phyloP scores from a whole-genome alignment of 1,284 basidiomycete species.

The Peniophora sp. region DNA sequence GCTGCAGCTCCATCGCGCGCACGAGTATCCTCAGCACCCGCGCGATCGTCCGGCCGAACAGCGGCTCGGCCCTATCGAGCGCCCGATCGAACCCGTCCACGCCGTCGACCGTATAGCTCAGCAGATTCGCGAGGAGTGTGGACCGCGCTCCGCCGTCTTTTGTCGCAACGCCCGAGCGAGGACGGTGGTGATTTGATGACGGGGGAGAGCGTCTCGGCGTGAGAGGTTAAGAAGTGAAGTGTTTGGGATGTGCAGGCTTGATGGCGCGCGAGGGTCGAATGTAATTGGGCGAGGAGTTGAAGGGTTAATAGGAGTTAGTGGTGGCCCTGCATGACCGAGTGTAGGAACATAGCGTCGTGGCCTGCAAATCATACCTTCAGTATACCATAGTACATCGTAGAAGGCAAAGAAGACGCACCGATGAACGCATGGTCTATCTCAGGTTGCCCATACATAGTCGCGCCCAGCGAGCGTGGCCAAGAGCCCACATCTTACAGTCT shows the following conservation, averaged over 20 bases:
- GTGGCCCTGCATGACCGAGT: conserved; percentile 81
- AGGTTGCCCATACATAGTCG: conserved; percentile 76
- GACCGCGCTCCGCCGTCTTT: no score
- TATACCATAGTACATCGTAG: conserved; percentile 1
- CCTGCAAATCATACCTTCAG: conserved; percentile 41
- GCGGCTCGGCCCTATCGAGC: conserved; percentile 58
- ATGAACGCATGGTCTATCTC: conserved; percentile 78
- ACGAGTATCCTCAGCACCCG: conserved; percentile 80
- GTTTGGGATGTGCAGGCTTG: conserved; percentile 56
- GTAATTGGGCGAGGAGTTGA: conserved; percentile 67
- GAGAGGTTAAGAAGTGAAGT: conserved; percentile 68
- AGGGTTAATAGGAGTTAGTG: conserved; percentile 81
- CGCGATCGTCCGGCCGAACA: conserved; percentile 69
- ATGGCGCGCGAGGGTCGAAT: conserved; percentile 63
- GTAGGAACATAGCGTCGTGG: conserved; percentile 80
- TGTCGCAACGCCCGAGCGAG: no score
- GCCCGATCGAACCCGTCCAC: conserved; percentile 71
- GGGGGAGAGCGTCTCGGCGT: conserved; percentile 74
- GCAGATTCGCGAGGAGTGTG: conserved; percentile 66
- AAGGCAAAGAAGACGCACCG: conserved; percentile 38
- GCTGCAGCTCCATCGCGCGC: conserved; percentile 79
- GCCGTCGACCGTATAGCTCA: conserved; percentile 74
- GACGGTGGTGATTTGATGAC: conserved; percentile 68
- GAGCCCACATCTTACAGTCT: conserved; percentile 76
- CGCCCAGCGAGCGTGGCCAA: conserved; percentile 79